Percentiles rank a stretch among this genome's conserved stretches.
These are phyloP conservation scores for Pythium myriotylum DNA, from an alignment of 352 stramenopile genomes.

Conservation along the genomic window DNA sequence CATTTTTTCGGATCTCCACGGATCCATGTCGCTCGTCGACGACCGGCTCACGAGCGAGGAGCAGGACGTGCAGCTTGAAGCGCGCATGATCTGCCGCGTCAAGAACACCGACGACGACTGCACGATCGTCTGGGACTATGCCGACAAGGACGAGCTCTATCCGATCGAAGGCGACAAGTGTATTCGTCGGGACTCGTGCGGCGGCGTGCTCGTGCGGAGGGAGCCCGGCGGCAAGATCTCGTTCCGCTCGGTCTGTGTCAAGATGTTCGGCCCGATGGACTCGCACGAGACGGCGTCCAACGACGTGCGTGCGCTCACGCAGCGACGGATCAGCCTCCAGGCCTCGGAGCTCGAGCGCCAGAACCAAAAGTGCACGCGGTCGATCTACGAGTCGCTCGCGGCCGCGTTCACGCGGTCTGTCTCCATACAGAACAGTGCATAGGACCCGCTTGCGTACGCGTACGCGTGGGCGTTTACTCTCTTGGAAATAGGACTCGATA, in stretches of 20 bases:
- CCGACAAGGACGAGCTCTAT: conserved; percentile 62
- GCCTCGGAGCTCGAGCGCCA: conserved; percentile 50
- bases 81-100: conserved; percentile 56
- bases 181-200: conserved; percentile 58
- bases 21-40: conserved; percentile 38
- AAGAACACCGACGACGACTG: conserved; percentile 34
- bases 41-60: conserved; percentile 19
- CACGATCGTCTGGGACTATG: conserved; percentile 68
- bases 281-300: conserved; percentile 33
- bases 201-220: conserved; percentile 43
- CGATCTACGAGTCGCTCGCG: conserved; percentile 48
- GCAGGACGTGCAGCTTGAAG: conserved; percentile 53
- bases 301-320: conserved; percentile 34
- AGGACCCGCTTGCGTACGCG: too few relatives aligned
- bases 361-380: conserved; percentile 53
- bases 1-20: conserved; percentile 51
- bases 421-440: conserved; percentile 3
- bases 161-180: conserved; percentile 28
- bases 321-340: conserved; percentile 55
- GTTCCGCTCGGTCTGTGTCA: conserved; percentile 58
- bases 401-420: conserved; percentile 17
- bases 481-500: not conserved
- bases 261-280: conserved; percentile 51
- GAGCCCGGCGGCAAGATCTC: conserved; percentile 53
- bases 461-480: not conserved